Evolutionary conservation across 352 stramenopile species (phyloP).

Genomic region (Hyaloperonospora brassicae): DNA sequence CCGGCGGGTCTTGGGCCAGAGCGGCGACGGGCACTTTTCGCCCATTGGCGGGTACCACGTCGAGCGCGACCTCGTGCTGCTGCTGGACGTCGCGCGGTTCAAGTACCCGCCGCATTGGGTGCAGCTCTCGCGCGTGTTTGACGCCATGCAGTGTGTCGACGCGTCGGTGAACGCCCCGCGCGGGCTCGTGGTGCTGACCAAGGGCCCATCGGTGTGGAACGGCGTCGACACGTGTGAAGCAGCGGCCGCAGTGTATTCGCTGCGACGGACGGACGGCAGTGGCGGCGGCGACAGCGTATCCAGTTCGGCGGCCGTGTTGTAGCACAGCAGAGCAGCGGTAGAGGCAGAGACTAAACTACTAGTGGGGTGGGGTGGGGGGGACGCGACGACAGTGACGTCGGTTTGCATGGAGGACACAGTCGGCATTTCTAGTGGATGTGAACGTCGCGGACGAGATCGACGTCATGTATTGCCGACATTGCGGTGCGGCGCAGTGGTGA

Average conservation of each 20-base stretch:
- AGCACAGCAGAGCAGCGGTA: constrained; percentile 21
- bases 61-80: constrained; percentile 87
- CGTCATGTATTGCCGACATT: too few relatives aligned
- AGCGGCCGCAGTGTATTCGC: constrained; percentile 40
- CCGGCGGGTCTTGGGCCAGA: constrained; percentile 88
- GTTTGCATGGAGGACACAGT: too few relatives aligned
- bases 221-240: constrained; percentile 35
- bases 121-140: constrained; percentile 39
- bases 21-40: constrained; percentile 94
- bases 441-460: too few relatives aligned
- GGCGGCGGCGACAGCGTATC: constrained; percentile 1
- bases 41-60: constrained; percentile 92
- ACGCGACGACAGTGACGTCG: too few relatives aligned
- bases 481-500: too few relatives aligned
- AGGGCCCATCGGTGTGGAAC: constrained; percentile 36
- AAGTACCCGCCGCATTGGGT: constrained; percentile 92
- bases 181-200: constrained; percentile 18
- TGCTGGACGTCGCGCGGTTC: constrained; percentile 94
- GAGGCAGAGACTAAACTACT: too few relatives aligned
- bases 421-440: too few relatives aligned
- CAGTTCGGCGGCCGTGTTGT: constrained; percentile 24
- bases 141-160: constrained; percentile 48
- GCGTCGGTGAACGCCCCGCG: constrained; percentile 36
- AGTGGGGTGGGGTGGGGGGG: too few relatives aligned
- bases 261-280: constrained; percentile 19